phyloP scores from a whole-genome alignment of 108 stramenopile species.

The Parietichytrium sp. region DNA sequence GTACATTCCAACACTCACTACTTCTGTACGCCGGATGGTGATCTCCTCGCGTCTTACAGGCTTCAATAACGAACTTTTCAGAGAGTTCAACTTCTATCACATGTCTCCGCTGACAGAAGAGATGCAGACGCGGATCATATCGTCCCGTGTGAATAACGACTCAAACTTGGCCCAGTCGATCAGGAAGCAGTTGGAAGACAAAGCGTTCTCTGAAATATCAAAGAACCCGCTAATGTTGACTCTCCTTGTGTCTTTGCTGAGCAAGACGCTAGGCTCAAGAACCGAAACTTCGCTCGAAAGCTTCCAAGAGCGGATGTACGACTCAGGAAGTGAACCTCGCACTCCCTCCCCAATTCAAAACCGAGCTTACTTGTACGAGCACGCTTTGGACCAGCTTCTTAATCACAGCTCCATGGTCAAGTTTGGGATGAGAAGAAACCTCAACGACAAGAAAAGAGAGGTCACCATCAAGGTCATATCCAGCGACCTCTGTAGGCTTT shows the following conservation, averaged over 20 bases:
- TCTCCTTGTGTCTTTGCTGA: background rate
- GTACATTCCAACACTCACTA: background rate
- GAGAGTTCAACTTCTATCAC: background rate
- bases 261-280: background rate
- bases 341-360: no score
- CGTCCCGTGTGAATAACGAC: background rate
- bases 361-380: background rate
- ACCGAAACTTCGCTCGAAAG: background rate
- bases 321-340: no score
- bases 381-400: background rate
- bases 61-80: background rate
- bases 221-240: slow-evolving; percentile 13
- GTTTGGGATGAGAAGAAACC: background rate
- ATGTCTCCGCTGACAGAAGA: slow-evolving; percentile 1
- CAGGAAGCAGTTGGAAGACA: background rate
- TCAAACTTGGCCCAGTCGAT: background rate
- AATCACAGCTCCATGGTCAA: slow-evolving; percentile 21
- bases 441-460: slow-evolving; percentile 9
- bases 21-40: background rate
- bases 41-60: slow-evolving; percentile 6
- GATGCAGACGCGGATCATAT: slow-evolving; percentile 1
- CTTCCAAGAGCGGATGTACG: no score
- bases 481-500: background rate
- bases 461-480: background rate
- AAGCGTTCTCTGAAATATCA: background rate